Evolutionary conservation across 2,329 filamentous ascomycete genomes (phyloP).

Genomic region (Ceratocystis papillata): DNA sequence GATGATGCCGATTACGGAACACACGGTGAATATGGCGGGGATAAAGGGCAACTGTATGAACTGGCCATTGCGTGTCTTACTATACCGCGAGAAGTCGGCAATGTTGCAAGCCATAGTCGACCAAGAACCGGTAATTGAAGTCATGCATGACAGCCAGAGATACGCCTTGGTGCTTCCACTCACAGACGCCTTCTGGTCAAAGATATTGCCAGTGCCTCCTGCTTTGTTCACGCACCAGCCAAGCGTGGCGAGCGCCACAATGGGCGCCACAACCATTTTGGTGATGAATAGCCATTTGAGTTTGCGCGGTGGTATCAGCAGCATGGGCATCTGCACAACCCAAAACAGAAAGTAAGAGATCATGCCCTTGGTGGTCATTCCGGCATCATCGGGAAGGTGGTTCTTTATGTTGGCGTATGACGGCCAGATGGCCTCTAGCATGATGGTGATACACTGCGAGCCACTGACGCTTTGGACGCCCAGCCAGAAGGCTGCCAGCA

Average conservation of each 20-base stretch:
- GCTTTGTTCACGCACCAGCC: conserved; percentile 33
- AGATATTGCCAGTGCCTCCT: conserved; percentile 25
- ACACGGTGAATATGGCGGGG: conserved; percentile 38
- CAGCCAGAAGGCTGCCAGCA: conserved; percentile 38
- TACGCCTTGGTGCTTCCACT: conserved; percentile 34
- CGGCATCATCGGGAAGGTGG: conserved; percentile 31
- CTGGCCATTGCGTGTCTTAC: conserved; percentile 36
- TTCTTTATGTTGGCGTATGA: conserved; percentile 34
- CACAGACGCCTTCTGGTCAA: conserved; percentile 24
- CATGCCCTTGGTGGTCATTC: conserved; percentile 32
- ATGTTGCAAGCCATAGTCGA: conserved; percentile 42
- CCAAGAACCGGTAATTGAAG: conserved; percentile 41
- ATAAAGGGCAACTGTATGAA: conserved; percentile 40
- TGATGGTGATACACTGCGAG: conserved; percentile 29
- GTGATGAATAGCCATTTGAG: conserved; percentile 36
- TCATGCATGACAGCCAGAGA: conserved; percentile 35
- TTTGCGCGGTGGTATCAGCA: conserved; percentile 37
- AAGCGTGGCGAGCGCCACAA: conserved; percentile 28
- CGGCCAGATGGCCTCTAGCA: conserved; percentile 34
- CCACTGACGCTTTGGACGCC: conserved; percentile 36
- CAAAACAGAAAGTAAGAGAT: conserved; percentile 40
- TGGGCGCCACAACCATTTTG: conserved; percentile 30
- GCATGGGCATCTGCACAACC: conserved; percentile 36
- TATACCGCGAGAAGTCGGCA: conserved; percentile 33
- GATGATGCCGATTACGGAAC: conserved; percentile 39